Conservation (phyloP, 768 basidiomycete species). For the Chalciporus chontae region DNA sequence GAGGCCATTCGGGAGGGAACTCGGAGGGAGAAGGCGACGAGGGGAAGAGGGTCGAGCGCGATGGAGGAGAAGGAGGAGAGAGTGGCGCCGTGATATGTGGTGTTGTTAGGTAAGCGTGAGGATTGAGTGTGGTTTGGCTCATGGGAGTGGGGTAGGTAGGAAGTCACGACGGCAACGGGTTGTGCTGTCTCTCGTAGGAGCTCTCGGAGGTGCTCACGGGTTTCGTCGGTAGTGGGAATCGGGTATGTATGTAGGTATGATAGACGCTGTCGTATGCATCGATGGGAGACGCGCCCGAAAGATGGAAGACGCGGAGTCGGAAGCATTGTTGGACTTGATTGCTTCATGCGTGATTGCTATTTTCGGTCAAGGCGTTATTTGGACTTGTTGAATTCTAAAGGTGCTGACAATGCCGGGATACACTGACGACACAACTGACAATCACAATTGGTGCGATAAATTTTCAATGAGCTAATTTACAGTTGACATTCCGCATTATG, state of each 20-base stretch:
- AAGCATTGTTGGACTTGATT: constrained; percentile 2
- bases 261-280: not conserved
- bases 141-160: constrained; percentile 42
- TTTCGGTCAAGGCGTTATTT: not conserved
- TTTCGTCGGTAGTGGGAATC: constrained; percentile 2
- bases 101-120: not conserved
- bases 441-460: no score
- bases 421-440: no score
- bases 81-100: constrained; percentile 80
- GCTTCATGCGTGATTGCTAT: not conserved
- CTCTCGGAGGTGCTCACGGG: constrained; percentile 38
- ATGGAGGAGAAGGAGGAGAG: constrained; percentile 92
- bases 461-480: not conserved
- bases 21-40: constrained; percentile 87
- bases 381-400: constrained; percentile 2
- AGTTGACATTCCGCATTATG: not conserved
- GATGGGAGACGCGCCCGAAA: not conserved
- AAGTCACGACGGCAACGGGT: constrained; percentile 83
- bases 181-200: constrained; percentile 78
- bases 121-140: not conserved
- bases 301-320: not conserved
- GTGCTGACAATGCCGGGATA: constrained; percentile 5
- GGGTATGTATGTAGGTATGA: constrained; percentile 5
- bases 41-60: constrained; percentile 82
- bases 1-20: constrained; percentile 86